Conservation (phyloP, 768 basidiomycete species). For the Podaxis carcinomalis region DNA sequence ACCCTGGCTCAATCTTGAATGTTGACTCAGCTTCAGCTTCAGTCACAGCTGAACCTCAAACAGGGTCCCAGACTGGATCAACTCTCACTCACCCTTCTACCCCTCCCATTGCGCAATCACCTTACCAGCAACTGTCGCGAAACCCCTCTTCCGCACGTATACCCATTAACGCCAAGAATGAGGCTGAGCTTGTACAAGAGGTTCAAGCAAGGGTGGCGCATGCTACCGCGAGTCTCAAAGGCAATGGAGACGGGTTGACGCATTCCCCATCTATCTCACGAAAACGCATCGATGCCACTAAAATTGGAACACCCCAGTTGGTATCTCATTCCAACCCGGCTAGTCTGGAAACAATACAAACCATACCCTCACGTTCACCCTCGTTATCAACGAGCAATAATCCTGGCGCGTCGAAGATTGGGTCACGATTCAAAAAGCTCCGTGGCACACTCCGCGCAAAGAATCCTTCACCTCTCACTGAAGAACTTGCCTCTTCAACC, state of each 20-base stretch:
- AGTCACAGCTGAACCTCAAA: not conserved
- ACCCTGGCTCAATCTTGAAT: not conserved
- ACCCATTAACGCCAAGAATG: constrained; percentile 34
- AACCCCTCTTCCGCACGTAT: constrained; percentile 39
- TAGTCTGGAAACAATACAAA: constrained; percentile 46
- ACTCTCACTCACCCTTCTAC: constrained; percentile 19
- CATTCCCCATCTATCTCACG: constrained; percentile 40
- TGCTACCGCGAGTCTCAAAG: constrained; percentile 57
- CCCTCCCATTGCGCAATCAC: constrained; percentile 24
- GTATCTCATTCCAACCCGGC: constrained; percentile 54
- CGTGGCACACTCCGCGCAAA: constrained; percentile 63
- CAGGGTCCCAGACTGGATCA: constrained; percentile 11
- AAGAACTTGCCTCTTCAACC: constrained; percentile 46
- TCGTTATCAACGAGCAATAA: constrained; percentile 41
- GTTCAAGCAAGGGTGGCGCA: constrained; percentile 67
- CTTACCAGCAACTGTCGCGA: constrained; percentile 31
- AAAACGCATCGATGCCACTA: constrained; percentile 55
- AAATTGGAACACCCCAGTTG: constrained; percentile 63
- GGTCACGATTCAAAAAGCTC: constrained; percentile 69
- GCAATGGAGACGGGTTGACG: constrained; percentile 34
- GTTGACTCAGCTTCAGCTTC: not conserved
- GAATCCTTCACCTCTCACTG: constrained; percentile 33
- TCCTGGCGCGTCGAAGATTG: constrained; percentile 53
- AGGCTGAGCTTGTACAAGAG: constrained; percentile 56
- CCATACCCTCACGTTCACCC: constrained; percentile 55